Evolutionary conservation across 768 basidiomycete species (phyloP), one percentile per base, ranked within the genome.

Genomic region (Tremella fuciformis): DNA sequence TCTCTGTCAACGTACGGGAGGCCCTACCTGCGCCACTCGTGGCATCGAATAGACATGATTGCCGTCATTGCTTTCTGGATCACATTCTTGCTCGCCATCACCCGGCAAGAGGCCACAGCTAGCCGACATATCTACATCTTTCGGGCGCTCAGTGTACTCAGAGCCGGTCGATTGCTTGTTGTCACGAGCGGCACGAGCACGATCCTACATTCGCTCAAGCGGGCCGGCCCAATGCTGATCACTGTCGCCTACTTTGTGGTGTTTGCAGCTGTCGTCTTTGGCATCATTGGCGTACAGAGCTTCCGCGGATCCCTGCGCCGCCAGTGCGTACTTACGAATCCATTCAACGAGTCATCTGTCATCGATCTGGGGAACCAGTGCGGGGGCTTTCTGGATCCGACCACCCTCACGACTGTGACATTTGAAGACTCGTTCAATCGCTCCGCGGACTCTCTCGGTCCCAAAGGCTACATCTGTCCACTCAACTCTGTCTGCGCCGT

Each of bases 181-280:
- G 84, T 97, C 58, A 94, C 93, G 1, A 85, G 85, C 62, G 94
- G 94, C 77, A 98, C 94, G 19, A 88, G 91, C 81, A 88, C 92
- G 0, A 96, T 98, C 69, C 86, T 98, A 81, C 88, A 86, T 58
- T 92, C 89, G 2, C 79, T 98, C 55, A 98, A 97, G 78, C 86
- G 85, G 1, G 92, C 93, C 0, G 84, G 86, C 21, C 91, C 93
- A 0, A 79, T 96, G n/a, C 83, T 98, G 8, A 84, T 91, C 3
- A 87, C 86, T 57, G 92, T 97, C 3, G 84, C 91, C 0, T 88
- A 89, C 74, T 97, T 97, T 71, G 88, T 96, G 15, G 63, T 92
- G 19, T 97, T 97, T 67, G 91, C 91, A 0, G 86, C 91, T 79
- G 78, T 85, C 13, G 70, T 98, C 6, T 96, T 97, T 76, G 90